Evolutionary conservation across 345 rosid species (phyloP).

Genomic region (Eucalyptus camaldulensis): DNA sequence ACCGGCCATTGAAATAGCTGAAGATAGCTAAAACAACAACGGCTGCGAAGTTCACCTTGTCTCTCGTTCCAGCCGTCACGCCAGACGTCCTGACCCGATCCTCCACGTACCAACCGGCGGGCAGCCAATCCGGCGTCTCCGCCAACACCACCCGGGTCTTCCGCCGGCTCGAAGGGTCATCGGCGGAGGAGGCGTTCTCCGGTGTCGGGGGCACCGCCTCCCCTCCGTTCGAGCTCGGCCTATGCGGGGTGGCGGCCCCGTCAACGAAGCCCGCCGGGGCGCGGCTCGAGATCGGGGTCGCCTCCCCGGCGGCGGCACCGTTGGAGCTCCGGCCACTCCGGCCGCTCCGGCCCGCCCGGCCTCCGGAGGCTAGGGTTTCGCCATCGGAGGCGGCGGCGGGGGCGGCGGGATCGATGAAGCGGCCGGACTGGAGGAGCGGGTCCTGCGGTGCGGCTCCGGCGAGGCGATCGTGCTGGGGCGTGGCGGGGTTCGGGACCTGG

Average conservation of each 20-base stretch:
- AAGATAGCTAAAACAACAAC: neutral
- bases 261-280: neutral
- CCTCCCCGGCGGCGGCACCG: neutral
- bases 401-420: constrained; percentile 16
- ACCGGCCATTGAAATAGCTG: neutral
- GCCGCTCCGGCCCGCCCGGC: neutral
- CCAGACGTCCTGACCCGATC: constrained; percentile 65
- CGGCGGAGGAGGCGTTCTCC: constrained; percentile 3
- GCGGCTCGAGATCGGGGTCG: neutral
- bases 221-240: neutral
- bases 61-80: constrained; percentile 58
- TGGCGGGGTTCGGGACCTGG: neutral
- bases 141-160: neutral
- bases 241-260: neutral
- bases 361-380: neutral
- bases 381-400: neutral
- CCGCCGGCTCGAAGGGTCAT: neutral
- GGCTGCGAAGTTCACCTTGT: constrained; percentile 37
- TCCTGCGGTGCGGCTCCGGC: constrained; percentile 9
- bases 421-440: constrained; percentile 29
- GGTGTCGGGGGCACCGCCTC: neutral
- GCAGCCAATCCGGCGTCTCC: constrained; percentile 18
- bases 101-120: constrained; percentile 71
- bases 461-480: neutral
- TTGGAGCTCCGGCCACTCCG: neutral